A percentile compares a stretch with the other conserved stretches of the same genome.
Conservation (phyloP, 2,329 filamentous ascomycete genomes). For the Diaporthe capsici region DNA sequence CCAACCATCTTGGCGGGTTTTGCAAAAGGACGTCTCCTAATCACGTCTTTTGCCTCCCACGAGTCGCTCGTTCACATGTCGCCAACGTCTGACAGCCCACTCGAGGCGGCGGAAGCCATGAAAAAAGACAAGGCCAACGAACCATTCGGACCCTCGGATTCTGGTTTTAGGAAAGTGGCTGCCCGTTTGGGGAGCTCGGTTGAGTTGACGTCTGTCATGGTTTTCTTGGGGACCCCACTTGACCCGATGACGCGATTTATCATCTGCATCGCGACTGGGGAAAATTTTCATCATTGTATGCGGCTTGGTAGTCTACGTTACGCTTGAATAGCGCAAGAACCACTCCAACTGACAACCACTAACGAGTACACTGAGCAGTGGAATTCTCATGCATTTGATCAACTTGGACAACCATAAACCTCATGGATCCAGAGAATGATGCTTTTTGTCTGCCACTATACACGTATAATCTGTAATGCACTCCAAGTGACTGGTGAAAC, state of each 20-base stretch:
- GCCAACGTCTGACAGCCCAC: conserved; percentile 4
- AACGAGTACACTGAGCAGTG: not conserved
- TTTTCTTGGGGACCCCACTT: conserved; percentile 26
- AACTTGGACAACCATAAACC: not conserved
- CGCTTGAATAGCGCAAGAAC: not conserved
- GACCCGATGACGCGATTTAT: conserved; percentile 22
- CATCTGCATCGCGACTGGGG: conserved; percentile 23
- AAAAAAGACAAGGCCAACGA: not conserved
- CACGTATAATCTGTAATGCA: too few relatives aligned
- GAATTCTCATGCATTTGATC: not conserved
- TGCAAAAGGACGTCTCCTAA: conserved; percentile 16
- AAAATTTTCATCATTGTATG: conserved; percentile 11
- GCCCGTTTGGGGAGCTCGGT: conserved; percentile 7
- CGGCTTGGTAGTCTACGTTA: not conserved
- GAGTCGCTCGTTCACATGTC: conserved; percentile 18
- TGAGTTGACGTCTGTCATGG: conserved; percentile 14
- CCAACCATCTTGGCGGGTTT: conserved; percentile 27
- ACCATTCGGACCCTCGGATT: conserved; percentile 10
- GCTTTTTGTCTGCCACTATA: not conserved
- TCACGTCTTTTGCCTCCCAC: conserved; percentile 25
- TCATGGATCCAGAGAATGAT: not conserved
- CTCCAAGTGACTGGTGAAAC: not conserved
- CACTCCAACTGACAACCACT: not conserved
- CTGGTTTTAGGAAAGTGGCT: conserved; percentile 22
- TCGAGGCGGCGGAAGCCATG: conserved; percentile 23